Conservation (phyloP, 192 early-diverging fungal species). For the Allomyces macrogynus region DNA sequence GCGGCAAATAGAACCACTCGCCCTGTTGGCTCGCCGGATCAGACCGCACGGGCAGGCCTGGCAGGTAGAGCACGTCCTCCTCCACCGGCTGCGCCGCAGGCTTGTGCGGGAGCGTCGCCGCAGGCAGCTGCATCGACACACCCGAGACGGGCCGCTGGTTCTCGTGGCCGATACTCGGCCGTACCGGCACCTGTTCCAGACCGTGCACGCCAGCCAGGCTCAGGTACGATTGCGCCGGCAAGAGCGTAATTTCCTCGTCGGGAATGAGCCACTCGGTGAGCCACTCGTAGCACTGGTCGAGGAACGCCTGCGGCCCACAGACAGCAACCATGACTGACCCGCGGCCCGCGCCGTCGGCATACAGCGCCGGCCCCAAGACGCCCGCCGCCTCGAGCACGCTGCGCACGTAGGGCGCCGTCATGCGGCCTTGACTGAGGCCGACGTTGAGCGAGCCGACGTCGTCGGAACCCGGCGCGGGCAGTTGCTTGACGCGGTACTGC, state of each 20-base stretch:
- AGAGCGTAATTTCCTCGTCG: not conserved
- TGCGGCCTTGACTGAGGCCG: not conserved
- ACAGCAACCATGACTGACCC: not conserved
- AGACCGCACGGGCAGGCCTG: too few species aligned
- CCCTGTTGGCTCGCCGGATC: too few species aligned
- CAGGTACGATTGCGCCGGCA: not conserved
- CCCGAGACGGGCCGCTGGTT: too few species aligned
- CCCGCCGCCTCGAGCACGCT: not conserved
- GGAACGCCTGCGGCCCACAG: not conserved
- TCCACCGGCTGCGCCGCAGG: too few species aligned
- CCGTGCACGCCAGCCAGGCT: not conserved
- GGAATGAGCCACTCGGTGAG: not conserved
- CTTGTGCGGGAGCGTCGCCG: too few species aligned
- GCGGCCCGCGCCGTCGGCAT: not conserved
- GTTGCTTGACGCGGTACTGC: not conserved
- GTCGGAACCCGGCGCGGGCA: not conserved
- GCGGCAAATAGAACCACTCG: too few species aligned
- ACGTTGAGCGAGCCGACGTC: not conserved
- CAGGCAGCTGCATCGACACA: too few species aligned
- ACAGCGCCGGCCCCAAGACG: not conserved
- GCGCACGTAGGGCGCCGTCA: not conserved
- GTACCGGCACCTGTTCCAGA: not conserved
- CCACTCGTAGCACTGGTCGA: not conserved
- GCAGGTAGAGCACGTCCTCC: too few species aligned
- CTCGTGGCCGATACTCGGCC: too few species aligned